phyloP scores from a whole-genome alignment of 257 asterid species.

The Gentiana dahurica region DNA sequence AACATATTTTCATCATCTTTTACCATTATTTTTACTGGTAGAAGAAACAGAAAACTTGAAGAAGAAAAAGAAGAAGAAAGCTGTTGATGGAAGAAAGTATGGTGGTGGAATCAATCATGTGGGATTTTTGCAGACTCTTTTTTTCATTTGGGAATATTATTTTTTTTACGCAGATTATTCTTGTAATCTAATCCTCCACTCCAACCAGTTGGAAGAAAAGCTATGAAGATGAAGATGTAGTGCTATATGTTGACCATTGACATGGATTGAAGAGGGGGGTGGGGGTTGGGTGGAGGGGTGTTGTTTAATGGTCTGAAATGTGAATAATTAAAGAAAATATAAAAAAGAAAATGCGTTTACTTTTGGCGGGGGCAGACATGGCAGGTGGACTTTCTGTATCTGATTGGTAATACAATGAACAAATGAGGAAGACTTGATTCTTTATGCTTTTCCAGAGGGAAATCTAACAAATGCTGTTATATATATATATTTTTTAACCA shows the following conservation, averaged over 20 bases:
- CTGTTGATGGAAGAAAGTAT: conserved; percentile 24
- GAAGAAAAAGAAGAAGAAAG: conserved; percentile 15
- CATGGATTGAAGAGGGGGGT: conserved; percentile 17
- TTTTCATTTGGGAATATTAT: neutral
- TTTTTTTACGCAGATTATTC: too few relatives aligned
- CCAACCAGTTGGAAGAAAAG: conserved; percentile 19
- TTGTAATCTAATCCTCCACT: too few relatives aligned
- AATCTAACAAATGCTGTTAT: too few relatives aligned
- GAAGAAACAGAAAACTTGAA: neutral
- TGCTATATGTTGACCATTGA: conserved; percentile 51
- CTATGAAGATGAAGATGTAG: conserved; percentile 18
- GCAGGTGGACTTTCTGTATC: conserved; percentile 46
- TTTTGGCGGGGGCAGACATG: conserved; percentile 49
- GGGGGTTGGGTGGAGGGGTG: too few relatives aligned
- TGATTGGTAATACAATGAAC: conserved; percentile 7
- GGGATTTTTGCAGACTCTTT: conserved; percentile 14
- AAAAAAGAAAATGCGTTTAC: conserved; percentile 58
- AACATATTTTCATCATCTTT: conserved; percentile 13
- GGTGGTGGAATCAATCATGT: conserved; percentile 36
- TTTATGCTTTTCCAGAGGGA: too few relatives aligned
- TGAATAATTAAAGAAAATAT: neutral
- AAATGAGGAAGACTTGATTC: too few relatives aligned
- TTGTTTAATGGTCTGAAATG: conserved; percentile 29
- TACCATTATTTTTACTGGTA: conserved; percentile 22
- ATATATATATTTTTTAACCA: too few relatives aligned